Evolutionary conservation across 495 filamentous ascomycete genomes (phyloP), one percentile per base, ranked within the genome.

Genomic region (Xylaria castorea): DNA sequence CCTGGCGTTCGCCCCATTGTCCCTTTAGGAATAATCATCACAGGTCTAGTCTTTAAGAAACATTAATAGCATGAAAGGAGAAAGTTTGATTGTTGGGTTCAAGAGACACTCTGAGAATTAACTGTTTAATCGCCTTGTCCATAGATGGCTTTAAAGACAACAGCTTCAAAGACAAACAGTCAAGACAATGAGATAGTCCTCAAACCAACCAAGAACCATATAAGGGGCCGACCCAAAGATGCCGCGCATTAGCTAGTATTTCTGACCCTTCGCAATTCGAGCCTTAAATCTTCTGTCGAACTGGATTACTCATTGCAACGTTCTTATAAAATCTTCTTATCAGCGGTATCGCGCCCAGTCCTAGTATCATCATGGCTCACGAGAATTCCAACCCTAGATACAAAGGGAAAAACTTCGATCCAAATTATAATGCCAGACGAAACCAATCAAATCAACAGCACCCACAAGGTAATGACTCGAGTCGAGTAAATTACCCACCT

Each of bases 381-480:
- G 6, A 12, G 16, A 44, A 22, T 27, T 25, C 12, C 27, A 61
- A 70, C 30, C 40, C 48, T 4, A 30, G 40, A 20, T 69, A 69
- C 18, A 58, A 69, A 7, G 66, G 66, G 0, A 69, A 69, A 6
- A 53, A 60, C 16, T 69, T n/a, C 30, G 50, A 68, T 48, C 66
- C 51, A 60, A 60, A 60, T 69, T 69, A 69, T 25, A 38, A 36
- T n/a, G 14, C 6, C 6, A 42, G 30, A 5, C 34, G 36, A 30
- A 44, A 57, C 25, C 12, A 46, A 27, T 4, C 27, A 0, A 36
- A 20, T 32, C 55, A 58, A 16, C 25, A 22, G 12, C 25, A 20
- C 16, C 55, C 25, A 58, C 55, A 34, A 34, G 5, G 27, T 8
- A 51, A 51, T 7, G 50, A n/a, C n/a, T 2, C 22, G 5, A 20